A percentile compares a stretch with the other conserved stretches of the same genome.
phyloP scores from a whole-genome alignment of 2,329 filamentous ascomycete species.

The Aspergillus sp. region DNA sequence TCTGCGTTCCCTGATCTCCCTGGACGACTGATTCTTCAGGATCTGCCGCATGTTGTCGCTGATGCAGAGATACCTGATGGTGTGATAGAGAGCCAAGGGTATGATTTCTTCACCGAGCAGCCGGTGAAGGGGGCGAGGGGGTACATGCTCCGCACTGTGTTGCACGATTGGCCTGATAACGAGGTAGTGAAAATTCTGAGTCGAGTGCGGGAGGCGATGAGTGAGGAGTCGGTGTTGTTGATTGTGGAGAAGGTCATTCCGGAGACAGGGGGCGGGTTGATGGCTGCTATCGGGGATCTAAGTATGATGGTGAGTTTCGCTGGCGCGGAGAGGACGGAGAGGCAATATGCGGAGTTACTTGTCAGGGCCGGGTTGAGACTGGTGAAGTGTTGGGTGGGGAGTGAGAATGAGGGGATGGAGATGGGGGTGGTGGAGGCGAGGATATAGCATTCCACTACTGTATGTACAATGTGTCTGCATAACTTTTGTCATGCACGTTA shows the following conservation, averaged over 20 bases:
- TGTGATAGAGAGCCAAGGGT: not conserved
- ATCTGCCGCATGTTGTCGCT: not conserved
- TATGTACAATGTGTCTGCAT: too few species aligned
- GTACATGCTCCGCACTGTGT: slow-evolving; percentile 33
- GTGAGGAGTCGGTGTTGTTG: slow-evolving; percentile 15
- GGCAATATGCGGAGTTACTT: slow-evolving; percentile 6
- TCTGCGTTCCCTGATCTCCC: not conserved
- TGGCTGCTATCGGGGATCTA: slow-evolving; percentile 12
- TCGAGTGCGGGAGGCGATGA: slow-evolving; percentile 19
- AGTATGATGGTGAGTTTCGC: slow-evolving; percentile 21
- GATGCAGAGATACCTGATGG: slow-evolving; percentile 14
- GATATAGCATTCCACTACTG: not conserved
- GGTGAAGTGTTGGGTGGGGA: not conserved
- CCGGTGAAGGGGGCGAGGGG: slow-evolving; percentile 43
- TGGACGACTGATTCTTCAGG: slow-evolving; percentile 2
- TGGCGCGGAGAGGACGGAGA: slow-evolving; percentile 16
- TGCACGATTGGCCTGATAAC: slow-evolving; percentile 36
- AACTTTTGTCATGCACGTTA: too few species aligned
- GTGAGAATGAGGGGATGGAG: not conserved
- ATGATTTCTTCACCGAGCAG: slow-evolving; percentile 41
- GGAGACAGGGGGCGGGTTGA: not conserved
- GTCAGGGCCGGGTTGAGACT: not conserved
- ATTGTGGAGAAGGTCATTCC: slow-evolving; percentile 19
- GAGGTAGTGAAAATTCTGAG: slow-evolving; percentile 12
- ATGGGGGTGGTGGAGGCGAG: slow-evolving; percentile 1